phyloP scores from a whole-genome alignment of 2,329 filamentous ascomycete species.

The Aspergillus sp. region DNA sequence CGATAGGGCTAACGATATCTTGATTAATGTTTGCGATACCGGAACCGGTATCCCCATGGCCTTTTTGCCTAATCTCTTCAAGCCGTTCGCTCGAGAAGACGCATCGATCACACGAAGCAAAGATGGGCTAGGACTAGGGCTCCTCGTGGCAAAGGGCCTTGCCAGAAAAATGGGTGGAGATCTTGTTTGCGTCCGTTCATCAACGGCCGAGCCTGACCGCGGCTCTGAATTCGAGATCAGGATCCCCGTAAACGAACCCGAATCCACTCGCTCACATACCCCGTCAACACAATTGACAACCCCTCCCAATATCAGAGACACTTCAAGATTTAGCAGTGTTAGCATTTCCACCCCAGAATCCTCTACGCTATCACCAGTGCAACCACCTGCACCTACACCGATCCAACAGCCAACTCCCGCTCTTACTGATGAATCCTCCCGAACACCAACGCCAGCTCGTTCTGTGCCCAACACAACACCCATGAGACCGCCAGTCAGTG shows the following conservation, averaged over 20 bases:
- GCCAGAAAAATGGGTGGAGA: slow-evolving; percentile 69
- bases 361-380: slow-evolving; percentile 22
- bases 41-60: slow-evolving; percentile 67
- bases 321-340: slow-evolving; percentile 23
- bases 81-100: slow-evolving; percentile 69
- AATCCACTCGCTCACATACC: slow-evolving; percentile 50
- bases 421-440: slow-evolving; percentile 26
- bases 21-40: slow-evolving; percentile 65
- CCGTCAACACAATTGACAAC: slow-evolving; percentile 46
- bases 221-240: slow-evolving; percentile 70
- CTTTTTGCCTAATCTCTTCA: slow-evolving; percentile 67
- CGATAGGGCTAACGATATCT: slow-evolving; percentile 53
- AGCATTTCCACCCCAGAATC: slow-evolving; percentile 23
- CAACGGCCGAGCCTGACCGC: slow-evolving; percentile 59
- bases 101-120: slow-evolving; percentile 65
- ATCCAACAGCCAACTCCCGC: slow-evolving; percentile 32
- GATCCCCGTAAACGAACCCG: slow-evolving; percentile 56
- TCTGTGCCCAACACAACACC: slow-evolving; percentile 23
- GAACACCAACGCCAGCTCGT: slow-evolving; percentile 24
- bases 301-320: slow-evolving; percentile 23
- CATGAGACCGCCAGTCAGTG: slow-evolving; percentile 26
- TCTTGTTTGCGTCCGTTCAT: slow-evolving; percentile 62
- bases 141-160: slow-evolving; percentile 71
- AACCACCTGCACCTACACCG: slow-evolving; percentile 26
- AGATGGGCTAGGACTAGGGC: slow-evolving; percentile 67